A percentile compares a stretch with the other conserved stretches of the same genome.
These are phyloP conservation scores for Saccharomyces paradoxus DNA, from an alignment of 805 yeast genomes.

Conservation along the genomic window DNA sequence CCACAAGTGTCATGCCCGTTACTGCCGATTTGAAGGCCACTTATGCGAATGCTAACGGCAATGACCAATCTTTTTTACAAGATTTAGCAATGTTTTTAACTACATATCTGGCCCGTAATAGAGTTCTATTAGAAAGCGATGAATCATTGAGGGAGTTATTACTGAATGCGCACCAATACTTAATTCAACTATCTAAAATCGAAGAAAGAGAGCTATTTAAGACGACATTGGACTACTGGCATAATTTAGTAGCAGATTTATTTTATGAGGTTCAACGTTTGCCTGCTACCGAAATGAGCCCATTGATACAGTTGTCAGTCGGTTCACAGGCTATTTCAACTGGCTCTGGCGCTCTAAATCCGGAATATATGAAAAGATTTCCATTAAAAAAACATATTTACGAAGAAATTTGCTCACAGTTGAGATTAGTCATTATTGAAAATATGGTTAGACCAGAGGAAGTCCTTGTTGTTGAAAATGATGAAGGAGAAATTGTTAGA, in stretches of 20 bases:
- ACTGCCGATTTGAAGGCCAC: constrained; percentile 61
- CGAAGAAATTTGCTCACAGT: constrained; percentile 64
- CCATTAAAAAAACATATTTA: constrained; percentile 84
- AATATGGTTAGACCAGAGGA: constrained; percentile 98
- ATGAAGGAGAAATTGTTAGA: constrained; percentile 97
- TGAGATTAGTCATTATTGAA: constrained; percentile 90
- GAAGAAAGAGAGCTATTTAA: constrained; percentile 95
- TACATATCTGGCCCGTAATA: constrained; percentile 72
- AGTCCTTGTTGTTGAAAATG: constrained; percentile 92
- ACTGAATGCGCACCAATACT: constrained; percentile 66
- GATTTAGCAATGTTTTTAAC: constrained; percentile 90
- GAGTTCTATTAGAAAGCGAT: constrained; percentile 50
- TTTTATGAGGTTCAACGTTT: constrained; percentile 78
- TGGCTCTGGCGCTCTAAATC: constrained; percentile 79
- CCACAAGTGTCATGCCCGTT: constrained; percentile 57
- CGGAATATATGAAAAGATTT: constrained; percentile 63
- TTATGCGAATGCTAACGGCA: constrained; percentile 66
- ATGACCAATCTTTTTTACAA: constrained; percentile 89
- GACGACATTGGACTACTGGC: constrained; percentile 93
- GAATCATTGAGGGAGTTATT: constrained; percentile 50
- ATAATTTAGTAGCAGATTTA: constrained; percentile 69
- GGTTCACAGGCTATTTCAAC: constrained; percentile 31
- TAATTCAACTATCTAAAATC: constrained; percentile 77
- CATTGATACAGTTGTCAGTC: constrained; percentile 61
- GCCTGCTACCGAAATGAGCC: constrained; percentile 64